Base-by-base conservation (phyloP, 2,329 filamentous ascomycete genomes). In the Xenoacremonium recifei region DNA sequence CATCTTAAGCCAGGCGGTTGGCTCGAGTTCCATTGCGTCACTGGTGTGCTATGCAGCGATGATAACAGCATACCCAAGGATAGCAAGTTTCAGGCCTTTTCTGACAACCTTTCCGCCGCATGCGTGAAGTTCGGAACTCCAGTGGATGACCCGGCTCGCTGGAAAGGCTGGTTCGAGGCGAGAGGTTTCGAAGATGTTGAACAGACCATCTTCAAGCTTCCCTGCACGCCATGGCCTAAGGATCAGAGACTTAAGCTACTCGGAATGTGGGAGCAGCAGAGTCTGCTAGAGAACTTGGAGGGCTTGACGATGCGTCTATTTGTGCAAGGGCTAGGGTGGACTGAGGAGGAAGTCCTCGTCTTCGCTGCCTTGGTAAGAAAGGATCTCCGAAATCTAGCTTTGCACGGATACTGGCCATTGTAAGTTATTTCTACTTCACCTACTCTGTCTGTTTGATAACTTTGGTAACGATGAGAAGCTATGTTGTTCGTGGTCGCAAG, bases 161-260 rank as follows among this genome's bases (percentile, higher is more conserved):
- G 53, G 45, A 54, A 52, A 35, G 27, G 38, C n/a, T 65, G 66
- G 44, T 62, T 80, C 42, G 57, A 60, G 13, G 68, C 71, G n/a
- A 70, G 70, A 1, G 78, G 77, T 4, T 80, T 80, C 51, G 60
- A 65, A 37, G 64, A 75, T 47, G 69, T 81, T 0, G 55, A 57
- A 1, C 69, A 77, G 53, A 58, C 65, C 7, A 55, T 72, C 16
- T 71, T 63, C 53, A 72, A 70, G 57, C 66, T 74, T 54, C 74
- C 74, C 2, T 62, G 66, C 42, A 70, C 68, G 47, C 60, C 66
- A 6, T 79, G 75, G 75, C 66, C 73, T 0, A 71, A 68, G 38
- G 70, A 75, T 32, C 63, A 64, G 23, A 68, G 68, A 21, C 60
- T 73, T 35, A 79, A 77, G 54, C 68, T 76, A 41, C 54, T 76